Base-by-base conservation (phyloP, 495 filamentous ascomycete species). In the Aspergillus cavernicola region DNA sequence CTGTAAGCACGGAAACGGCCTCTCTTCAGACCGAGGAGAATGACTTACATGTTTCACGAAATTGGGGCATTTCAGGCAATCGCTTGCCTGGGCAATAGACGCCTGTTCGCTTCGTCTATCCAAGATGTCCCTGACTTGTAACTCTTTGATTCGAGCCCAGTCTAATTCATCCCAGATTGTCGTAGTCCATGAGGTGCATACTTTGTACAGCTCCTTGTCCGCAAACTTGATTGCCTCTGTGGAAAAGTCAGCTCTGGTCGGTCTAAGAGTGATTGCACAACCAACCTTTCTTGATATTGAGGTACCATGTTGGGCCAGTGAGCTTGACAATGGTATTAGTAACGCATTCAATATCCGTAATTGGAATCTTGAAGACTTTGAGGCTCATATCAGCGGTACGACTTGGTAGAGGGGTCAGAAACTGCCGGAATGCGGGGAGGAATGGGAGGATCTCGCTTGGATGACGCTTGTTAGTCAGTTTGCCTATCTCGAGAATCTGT, bases 101-200 rank as follows among this genome's bases (percentile, higher is more conserved):
- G 84, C 84, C 53, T 83, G 82, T 46, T 81, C 75, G 33, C 76
- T 73, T 36, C 92, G 80, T 61, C 83, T 80, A 39, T 85, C 81
- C 3, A 92, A 72, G 39, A 88, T 75, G 50, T 92, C 87, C 45
- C 88, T 82, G 43, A 93, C 72, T 29, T 80, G 74, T 55, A 97
- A 69, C 62, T 87, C 89, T 67, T 86, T 90, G 62, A 97, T 84
- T 52, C 81, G 81, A 23, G 75, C 74, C 73, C 89, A 89, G 65
- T 95, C 91, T 37, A 91, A 70, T 68, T 98, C 95, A 57, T 91
- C 81, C 92, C 92, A 97, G 37, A 80, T 75, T 20, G 82, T 67
- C 20, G 73, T 74, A 15, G 77, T 78, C 90, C 93, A 97, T 1
- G 84, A 82, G 15, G 70, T 68, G 63, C 80, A 85, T 5, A 88